Evolutionary conservation across 176 grass and related monocot species (phyloP).

Genomic region (Puccinellia tenuiflora): DNA sequence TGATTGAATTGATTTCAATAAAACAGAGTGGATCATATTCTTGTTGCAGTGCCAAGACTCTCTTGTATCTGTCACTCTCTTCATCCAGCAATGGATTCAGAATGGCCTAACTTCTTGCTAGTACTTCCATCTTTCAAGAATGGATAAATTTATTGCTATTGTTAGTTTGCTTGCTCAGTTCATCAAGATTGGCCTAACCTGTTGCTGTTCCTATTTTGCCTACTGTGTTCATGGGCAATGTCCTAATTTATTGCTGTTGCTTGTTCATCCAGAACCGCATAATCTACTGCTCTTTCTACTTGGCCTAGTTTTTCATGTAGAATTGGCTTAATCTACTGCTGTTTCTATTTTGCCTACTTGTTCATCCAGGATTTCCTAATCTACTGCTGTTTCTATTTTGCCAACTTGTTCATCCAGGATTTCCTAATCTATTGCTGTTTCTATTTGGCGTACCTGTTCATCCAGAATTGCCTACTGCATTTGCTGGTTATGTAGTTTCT

Average conservation of each 20-base stretch:
- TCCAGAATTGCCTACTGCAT: not conserved
- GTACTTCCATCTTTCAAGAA: not conserved
- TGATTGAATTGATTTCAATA: constrained; percentile 42
- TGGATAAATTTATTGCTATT: not conserved
- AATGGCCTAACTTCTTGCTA: not conserved
- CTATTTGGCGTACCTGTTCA: not conserved
- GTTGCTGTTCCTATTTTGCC: not conserved
- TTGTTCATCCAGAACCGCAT: not conserved
- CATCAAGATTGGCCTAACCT: not conserved
- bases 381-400: not conserved
- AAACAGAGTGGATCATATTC: not conserved
- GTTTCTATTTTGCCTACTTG: not conserved
- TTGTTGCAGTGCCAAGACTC: not conserved
- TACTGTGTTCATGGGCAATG: not conserved
- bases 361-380: not conserved
- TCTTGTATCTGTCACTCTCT: not conserved
- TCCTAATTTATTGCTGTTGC: not conserved
- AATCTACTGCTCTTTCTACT: not conserved
- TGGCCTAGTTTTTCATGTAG: not conserved
- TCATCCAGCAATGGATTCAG: not conserved
- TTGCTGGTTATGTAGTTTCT: not conserved
- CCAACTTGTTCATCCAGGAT: not conserved
- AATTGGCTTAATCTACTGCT: not conserved
- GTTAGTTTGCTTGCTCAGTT: not conserved
- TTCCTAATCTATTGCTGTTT: not conserved